Conservation (phyloP, 2,329 filamentous ascomycete species). For the Ilyonectria destructans region DNA sequence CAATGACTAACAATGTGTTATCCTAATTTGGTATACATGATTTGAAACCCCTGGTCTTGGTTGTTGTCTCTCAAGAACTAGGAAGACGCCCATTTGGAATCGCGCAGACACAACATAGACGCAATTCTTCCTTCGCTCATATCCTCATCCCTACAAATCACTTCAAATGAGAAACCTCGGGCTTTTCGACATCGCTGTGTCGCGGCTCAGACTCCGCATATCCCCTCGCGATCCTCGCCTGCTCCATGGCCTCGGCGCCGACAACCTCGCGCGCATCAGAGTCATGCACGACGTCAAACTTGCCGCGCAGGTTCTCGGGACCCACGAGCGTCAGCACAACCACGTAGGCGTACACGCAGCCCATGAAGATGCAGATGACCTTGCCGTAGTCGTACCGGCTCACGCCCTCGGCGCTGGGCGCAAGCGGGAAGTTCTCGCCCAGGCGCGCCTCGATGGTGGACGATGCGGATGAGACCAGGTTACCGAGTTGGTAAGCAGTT, state of each 20-base stretch:
- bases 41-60: neutral
- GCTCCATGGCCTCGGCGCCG: constrained; percentile 55
- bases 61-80: neutral
- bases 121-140: constrained; percentile 20
- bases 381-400: constrained; percentile 82
- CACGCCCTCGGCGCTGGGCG: constrained; percentile 65
- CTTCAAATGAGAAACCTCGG: constrained; percentile 17
- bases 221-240: constrained; percentile 22
- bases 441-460: constrained; percentile 85
- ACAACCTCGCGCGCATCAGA: constrained; percentile 64
- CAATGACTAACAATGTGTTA: neutral
- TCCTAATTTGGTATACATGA: neutral
- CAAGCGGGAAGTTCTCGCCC: constrained; percentile 82
- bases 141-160: constrained; percentile 2
- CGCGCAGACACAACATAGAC: neutral
- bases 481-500: constrained; percentile 84
- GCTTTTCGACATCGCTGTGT: constrained; percentile 31
- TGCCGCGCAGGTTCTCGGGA: constrained; percentile 67
- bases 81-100: neutral
- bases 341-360: constrained; percentile 80
- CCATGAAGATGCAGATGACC: constrained; percentile 95
- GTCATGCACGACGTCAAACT: constrained; percentile 67
- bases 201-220: constrained; percentile 40
- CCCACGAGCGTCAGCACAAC: constrained; percentile 76
- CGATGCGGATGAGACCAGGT: constrained; percentile 78